Evolutionary conservation across 805 yeast species (phyloP), one percentile per base, ranked within the genome.

Genomic region (Candida coleopterorum): DNA sequence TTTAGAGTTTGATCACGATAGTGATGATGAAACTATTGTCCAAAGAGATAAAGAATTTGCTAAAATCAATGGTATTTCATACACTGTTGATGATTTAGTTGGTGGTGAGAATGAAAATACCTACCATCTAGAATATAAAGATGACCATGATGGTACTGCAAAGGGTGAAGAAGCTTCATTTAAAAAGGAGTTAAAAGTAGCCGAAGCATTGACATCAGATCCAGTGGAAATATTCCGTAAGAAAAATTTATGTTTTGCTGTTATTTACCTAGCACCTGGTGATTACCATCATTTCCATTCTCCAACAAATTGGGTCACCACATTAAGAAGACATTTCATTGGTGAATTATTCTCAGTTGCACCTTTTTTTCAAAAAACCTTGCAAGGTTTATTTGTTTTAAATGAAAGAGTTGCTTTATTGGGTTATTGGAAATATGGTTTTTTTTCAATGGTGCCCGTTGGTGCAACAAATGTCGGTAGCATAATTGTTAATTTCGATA

Each of bases 391-490:
- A 45, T 93, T 93, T 56, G 85, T 90, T 4, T 66, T 93, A 48
- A 93, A 93, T 56, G 99, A 93, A 62, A 75, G 99, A 49, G 98
- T 93, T 3, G 95, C 98, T 0, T 64, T 93, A 34, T 72, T 93
- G 39, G 99, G 99, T 1, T 80, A 86, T 52, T 93, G 98, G 98
- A 85, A 84, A 55, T 75, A 93, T 56, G 99, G 99, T 0, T 93
- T 93, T 51, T 93, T 93, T 65, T 82, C 94, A 46, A 93, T 93
- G 99, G 90, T 96, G 1, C 97, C 99, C 0, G 98, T 93, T 9
- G 99, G 99, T 10, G 99, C 99, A 17, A 93, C 98, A 2, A 93
- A 93, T 62, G 99, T 93, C 21, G 99, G 99, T 5, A 83, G 95
- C 50, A 93, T 93, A 46, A 80, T 83, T 41, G 73, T 93, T 46